A percentile compares a stretch with the other conserved stretches of the same genome.
Conservation (phyloP, 2,329 filamentous ascomycete genomes). For the Pyrenochaeta sp. region DNA sequence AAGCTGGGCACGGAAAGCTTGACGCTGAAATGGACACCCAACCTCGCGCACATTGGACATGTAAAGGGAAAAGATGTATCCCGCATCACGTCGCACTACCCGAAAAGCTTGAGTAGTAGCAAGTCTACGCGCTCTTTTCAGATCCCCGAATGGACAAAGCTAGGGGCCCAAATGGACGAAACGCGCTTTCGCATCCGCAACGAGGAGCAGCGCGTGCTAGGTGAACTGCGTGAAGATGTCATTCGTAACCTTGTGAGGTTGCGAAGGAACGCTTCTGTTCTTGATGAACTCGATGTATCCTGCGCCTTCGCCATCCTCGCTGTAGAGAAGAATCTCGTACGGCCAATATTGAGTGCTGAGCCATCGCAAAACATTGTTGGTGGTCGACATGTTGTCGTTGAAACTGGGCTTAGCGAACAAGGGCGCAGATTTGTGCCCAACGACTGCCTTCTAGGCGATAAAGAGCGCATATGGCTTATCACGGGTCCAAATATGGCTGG, state of each 20-base stretch:
- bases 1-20: slow-evolving; percentile 64
- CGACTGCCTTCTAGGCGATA: slow-evolving; percentile 83
- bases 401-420: slow-evolving; percentile 78
- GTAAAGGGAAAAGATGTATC: slow-evolving; percentile 78
- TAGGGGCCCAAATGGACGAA: slow-evolving; percentile 83
- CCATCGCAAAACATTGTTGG: slow-evolving; percentile 79
- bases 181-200: slow-evolving; percentile 77
- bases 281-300: slow-evolving; percentile 92
- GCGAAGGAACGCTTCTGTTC: slow-evolving; percentile 85
- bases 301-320: slow-evolving; percentile 86
- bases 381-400: slow-evolving; percentile 92
- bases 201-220: slow-evolving; percentile 85
- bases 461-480: slow-evolving; percentile 73
- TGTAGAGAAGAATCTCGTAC: slow-evolving; percentile 73
- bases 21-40: slow-evolving; percentile 84
- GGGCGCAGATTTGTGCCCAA: slow-evolving; percentile 86
- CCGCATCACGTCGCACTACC: slow-evolving; percentile 47
- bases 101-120: slow-evolving; percentile 74
- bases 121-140: slow-evolving; percentile 88
- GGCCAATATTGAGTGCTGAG: slow-evolving; percentile 73
- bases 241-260: slow-evolving; percentile 84
- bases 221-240: slow-evolving; percentile 75
- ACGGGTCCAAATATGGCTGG: slow-evolving; percentile 97
- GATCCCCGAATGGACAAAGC: slow-evolving; percentile 79
- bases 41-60: slow-evolving; percentile 88